phyloP scores from a whole-genome alignment of 1,284 basidiomycete genomes.

The Sanguinoderma infundibulare region DNA sequence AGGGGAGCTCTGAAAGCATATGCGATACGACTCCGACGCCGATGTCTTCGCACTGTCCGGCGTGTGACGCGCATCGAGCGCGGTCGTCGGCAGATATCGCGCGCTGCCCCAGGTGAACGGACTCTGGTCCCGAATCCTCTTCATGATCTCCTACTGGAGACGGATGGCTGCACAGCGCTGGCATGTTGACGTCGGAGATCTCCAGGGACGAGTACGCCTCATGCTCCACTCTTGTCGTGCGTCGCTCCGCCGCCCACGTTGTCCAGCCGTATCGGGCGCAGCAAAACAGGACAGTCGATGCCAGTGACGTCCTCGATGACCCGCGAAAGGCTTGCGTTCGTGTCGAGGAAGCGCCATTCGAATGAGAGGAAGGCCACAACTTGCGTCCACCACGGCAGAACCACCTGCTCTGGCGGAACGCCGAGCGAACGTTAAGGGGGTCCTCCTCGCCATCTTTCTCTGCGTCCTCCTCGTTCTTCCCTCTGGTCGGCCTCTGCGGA shows the following conservation, averaged over 20 bases:
- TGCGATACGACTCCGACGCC: background rate
- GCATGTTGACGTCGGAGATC: slow-evolving; percentile 13
- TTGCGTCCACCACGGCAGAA: slow-evolving; percentile 8
- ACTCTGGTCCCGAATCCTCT: slow-evolving; percentile 8
- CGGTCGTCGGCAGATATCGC: background rate
- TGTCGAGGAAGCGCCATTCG: slow-evolving; percentile 4
- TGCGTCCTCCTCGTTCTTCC: background rate
- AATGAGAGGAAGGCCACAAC: slow-evolving; percentile 1
- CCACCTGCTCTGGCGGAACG: slow-evolving; percentile 10
- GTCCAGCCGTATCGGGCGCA: background rate
- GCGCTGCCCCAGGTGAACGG: slow-evolving; percentile 9
- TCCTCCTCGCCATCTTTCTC: background rate
- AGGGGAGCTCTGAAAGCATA: background rate
- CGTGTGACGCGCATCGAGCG: background rate
- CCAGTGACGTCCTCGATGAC: slow-evolving; percentile 1
- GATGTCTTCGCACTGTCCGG: background rate
- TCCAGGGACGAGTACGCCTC: slow-evolving; percentile 10
- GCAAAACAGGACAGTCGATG: background rate
- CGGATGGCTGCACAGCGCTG: slow-evolving; percentile 1
- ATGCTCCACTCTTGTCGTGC: slow-evolving; percentile 4
- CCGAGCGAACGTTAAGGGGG: background rate
- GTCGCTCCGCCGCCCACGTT: slow-evolving; percentile 7
- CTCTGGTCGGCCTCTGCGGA: background rate
- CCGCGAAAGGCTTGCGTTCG: slow-evolving; percentile 1
- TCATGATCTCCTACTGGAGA: slow-evolving; percentile 12